phyloP scores from a whole-genome alignment of 139 green algal species.

The Chlorella sp. region DNA sequence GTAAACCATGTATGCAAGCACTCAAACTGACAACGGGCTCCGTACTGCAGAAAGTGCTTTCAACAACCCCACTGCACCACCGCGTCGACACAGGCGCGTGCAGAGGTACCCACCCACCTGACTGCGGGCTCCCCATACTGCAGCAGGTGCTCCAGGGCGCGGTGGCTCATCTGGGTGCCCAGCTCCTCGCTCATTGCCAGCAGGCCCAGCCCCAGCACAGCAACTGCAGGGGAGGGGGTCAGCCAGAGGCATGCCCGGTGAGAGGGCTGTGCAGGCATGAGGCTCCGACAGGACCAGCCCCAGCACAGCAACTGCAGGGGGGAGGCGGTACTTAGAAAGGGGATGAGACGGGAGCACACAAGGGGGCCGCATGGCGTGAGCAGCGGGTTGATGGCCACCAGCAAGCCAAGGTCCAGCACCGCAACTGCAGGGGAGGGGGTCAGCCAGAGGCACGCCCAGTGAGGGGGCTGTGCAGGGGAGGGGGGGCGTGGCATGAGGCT shows the following conservation, averaged over 20 bases:
- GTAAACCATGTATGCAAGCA: no score
- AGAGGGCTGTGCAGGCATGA: background rate
- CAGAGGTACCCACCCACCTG: constrained; percentile 22
- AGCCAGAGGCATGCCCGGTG: background rate
- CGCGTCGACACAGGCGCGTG: background rate
- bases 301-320: constrained; percentile 68
- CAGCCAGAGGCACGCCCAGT: no score
- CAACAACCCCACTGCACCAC: background rate
- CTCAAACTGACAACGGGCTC: no score
- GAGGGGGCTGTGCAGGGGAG: no score
- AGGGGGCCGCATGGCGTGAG: background rate
- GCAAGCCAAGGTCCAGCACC: no score
- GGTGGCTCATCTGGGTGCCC: constrained; percentile 86
- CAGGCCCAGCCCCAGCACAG: constrained; percentile 92
- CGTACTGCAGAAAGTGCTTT: background rate
- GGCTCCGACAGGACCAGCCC: constrained; percentile 87
- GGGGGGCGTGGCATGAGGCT: no score
- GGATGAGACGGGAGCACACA: background rate
- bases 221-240: constrained; percentile 40
- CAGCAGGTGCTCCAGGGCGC: constrained; percentile 94
- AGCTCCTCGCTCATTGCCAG: constrained; percentile 96
- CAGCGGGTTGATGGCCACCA: background rate
- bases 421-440: no score
- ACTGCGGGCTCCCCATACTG: constrained; percentile 82
- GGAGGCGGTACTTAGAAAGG: background rate